Evolutionary conservation across 73 alveolate genomes (phyloP).

Genomic region (Uronychia binucleata): DNA sequence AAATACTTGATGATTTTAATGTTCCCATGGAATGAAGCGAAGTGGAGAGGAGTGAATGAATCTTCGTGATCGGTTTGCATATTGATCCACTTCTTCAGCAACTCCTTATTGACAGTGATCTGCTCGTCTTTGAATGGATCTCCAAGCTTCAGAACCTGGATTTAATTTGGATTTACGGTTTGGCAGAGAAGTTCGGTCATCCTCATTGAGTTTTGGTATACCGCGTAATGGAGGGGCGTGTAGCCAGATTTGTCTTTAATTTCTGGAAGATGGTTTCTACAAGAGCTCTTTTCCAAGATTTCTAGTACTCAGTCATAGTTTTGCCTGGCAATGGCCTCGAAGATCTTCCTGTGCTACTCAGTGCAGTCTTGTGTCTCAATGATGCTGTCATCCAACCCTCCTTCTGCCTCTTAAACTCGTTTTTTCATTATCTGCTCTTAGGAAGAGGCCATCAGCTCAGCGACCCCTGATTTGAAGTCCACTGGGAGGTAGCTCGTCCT

Average conservation of each 20-base stretch:
- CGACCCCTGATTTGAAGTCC: neutral
- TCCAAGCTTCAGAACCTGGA: neutral
- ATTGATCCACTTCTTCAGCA: conserved; percentile 25
- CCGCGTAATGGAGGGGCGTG: conserved; percentile 37
- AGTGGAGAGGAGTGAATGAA: conserved; percentile 57
- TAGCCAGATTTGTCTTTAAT: conserved; percentile 25
- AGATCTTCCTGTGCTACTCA: neutral
- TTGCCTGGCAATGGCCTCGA: neutral
- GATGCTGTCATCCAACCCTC: neutral
- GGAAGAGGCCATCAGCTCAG: neutral
- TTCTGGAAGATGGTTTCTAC: neutral
- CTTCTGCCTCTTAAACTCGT: neutral
- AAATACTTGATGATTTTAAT: conserved; percentile 20
- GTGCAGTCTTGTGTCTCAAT: neutral
- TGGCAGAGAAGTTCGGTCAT: conserved; percentile 27
- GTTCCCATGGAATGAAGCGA: conserved; percentile 60
- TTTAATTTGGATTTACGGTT: neutral
- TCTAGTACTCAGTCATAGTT: neutral
- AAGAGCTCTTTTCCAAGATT: neutral
- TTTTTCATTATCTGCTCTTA: neutral
- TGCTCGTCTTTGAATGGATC: neutral
- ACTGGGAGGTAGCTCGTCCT: neutral
- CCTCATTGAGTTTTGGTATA: conserved; percentile 14
- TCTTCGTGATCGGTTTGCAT: conserved; percentile 30
- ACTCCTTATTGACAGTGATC: neutral